Evolutionary conservation across 2,329 filamentous ascomycete genomes (phyloP).

Genomic region (Aspergillus melleus): DNA sequence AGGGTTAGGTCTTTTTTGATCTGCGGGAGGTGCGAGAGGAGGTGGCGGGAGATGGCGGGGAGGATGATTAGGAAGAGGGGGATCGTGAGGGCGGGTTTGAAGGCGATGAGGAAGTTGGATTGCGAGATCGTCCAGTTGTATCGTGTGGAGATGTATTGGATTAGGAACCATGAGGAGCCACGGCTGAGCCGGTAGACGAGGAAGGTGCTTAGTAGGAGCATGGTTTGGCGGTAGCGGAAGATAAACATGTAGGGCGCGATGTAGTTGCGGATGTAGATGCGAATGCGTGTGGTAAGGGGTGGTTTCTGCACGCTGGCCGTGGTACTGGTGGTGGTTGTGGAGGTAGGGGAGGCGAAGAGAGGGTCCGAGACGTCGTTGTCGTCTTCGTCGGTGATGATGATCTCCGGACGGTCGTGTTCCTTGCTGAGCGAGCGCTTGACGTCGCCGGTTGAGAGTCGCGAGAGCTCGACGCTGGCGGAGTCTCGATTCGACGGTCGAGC

Average conservation of each 20-base stretch:
- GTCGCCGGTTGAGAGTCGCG: constrained; percentile 24
- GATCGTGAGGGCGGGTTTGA: constrained; percentile 50
- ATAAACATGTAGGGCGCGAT: constrained; percentile 41
- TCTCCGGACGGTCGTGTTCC: constrained; percentile 20
- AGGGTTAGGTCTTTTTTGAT: constrained; percentile 49
- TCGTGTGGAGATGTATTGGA: constrained; percentile 55
- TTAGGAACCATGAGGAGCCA: constrained; percentile 48
- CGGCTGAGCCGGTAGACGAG: constrained; percentile 51
- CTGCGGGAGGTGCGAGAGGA: constrained; percentile 37
- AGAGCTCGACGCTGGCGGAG: constrained; percentile 29
- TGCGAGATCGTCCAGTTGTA: constrained; percentile 50
- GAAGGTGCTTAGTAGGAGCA: constrained; percentile 48
- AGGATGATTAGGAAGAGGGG: constrained; percentile 49
- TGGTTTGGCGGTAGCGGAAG: constrained; percentile 41
- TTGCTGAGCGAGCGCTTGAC: constrained; percentile 16
- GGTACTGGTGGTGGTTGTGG: background rate
- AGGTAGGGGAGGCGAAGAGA: background rate
- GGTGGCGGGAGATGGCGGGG: constrained; percentile 41
- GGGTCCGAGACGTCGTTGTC: constrained; percentile 14
- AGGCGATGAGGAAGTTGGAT: constrained; percentile 46
- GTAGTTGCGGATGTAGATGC: constrained; percentile 26
- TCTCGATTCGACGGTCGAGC: constrained; percentile 3
- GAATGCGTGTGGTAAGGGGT: constrained; percentile 19
- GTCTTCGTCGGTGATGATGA: constrained; percentile 11
- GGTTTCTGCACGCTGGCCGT: background rate